A percentile compares a stretch with the other conserved stretches of the same genome.
Evolutionary conservation across 768 basidiomycete species (phyloP).

Genomic region (Austroboletus eburneus): DNA sequence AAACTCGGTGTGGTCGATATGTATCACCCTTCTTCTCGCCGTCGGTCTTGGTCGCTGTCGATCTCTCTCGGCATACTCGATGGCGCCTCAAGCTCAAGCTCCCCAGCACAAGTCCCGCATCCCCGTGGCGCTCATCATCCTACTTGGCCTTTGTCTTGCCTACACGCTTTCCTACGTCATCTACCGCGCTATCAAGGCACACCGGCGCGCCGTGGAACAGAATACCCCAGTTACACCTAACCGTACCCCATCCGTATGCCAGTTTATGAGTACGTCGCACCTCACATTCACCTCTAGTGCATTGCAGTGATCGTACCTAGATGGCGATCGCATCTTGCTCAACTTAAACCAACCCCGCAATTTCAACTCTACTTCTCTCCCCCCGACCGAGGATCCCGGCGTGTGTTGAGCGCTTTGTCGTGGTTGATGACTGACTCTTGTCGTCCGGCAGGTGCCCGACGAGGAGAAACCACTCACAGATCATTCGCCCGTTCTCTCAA

Average conservation of each 20-base stretch:
- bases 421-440: not conserved
- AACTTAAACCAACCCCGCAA: conserved; percentile 7
- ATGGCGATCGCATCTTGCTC: conserved; percentile 25
- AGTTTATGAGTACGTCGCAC: conserved; percentile 25
- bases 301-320: conserved; percentile 3
- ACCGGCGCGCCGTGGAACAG: conserved; percentile 8
- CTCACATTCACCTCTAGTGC: not conserved
- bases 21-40: conserved; percentile 11
- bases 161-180: conserved; percentile 26
- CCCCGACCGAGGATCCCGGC: conserved; percentile 1
- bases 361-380: not conserved
- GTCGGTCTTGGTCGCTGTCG: conserved; percentile 7
- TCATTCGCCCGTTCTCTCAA: not conserved
- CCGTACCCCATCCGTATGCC: conserved; percentile 21
- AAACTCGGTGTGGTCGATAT: conserved; percentile 1
- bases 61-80: conserved; percentile 4
- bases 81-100: conserved; percentile 22
- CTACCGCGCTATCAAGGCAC: conserved; percentile 23
- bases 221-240: conserved; percentile 20
- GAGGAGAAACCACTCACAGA: conserved; percentile 16
- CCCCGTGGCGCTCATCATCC: conserved; percentile 17
- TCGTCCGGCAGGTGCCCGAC: conserved; percentile 8
- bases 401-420: conserved; percentile 9
- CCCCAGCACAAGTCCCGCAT: not conserved
- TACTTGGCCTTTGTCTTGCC: conserved; percentile 24